Evolutionary conservation across 2,329 filamentous ascomycete species (phyloP), one percentile per base, ranked within the genome.

Genomic region (Magnaporthiopsis rhizophila): DNA sequence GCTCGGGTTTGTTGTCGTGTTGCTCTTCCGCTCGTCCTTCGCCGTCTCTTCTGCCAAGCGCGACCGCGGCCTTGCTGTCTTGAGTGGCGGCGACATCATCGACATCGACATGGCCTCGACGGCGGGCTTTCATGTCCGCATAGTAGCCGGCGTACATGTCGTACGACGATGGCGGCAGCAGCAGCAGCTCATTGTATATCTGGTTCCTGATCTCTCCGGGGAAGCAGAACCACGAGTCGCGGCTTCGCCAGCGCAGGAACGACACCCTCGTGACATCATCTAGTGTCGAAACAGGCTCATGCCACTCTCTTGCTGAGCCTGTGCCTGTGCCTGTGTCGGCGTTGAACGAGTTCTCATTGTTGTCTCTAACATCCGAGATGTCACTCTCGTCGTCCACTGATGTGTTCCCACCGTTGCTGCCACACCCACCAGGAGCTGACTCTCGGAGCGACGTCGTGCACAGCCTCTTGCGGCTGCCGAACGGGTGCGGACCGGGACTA

Each of bases 161-260:
- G 34, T 66, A 66, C 28, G 68, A 73, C 15, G 65, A 68, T n/a
- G n/a, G n/a, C 18, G 74, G 75, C 50, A 72, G 74, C 24, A 68
- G 64, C 56, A 74, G 64, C 24, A 67, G 65, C 59, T 68, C 67
- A 32, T 71, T 64, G 68, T 77, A 76, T 28, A 77, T 73, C 26
- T 71, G 68, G 64, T 75, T 74, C 26, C 75, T 72, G 58, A 76
- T 69, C 69, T 77, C 75, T 13, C 69, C 61, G 2, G 75, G 74
- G 59, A 76, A 71, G 11, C 62, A 32, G 58, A 75, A 68, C 60
- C 74, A 76, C 28, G 69, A 69, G 50, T 66, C 53, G 1, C 32
- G 56, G n/a, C 11, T 50, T 15, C 15, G 45, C 56, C 59, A 63
- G 21, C 56, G n/a, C 32, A 59, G 26, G 7, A 34, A 32, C 58